Conservation (phyloP, 2,329 filamentous ascomycete species). For the Amesomyces nigricolor region DNA sequence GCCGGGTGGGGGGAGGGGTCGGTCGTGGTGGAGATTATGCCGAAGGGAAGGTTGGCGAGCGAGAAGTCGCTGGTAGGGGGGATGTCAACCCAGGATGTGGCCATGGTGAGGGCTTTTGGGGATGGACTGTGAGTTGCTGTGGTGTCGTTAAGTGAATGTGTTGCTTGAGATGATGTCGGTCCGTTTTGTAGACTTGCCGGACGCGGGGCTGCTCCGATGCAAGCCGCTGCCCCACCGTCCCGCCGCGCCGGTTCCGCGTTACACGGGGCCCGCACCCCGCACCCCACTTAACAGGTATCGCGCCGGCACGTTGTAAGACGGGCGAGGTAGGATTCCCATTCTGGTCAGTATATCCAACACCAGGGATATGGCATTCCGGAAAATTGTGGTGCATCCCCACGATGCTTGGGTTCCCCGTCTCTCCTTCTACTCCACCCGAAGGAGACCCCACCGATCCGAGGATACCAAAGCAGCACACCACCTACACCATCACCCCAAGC, state of each 20-base stretch:
- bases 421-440: too few relatives aligned
- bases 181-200: not conserved
- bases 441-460: too few relatives aligned
- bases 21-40: constrained; percentile 57
- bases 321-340: not conserved
- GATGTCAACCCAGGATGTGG: constrained; percentile 28
- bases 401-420: too few relatives aligned
- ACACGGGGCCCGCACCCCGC: not conserved
- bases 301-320: not conserved
- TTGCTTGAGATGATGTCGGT: not conserved
- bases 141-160: not conserved
- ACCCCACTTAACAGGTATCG: not conserved
- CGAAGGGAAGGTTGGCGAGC: constrained; percentile 70
- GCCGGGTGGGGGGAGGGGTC: constrained; percentile 46
- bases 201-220: not conserved
- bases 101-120: constrained; percentile 1
- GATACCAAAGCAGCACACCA: too few relatives aligned
- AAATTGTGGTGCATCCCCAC: too few relatives aligned
- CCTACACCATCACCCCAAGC: constrained; percentile 13
- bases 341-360: not conserved
- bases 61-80: constrained; percentile 59
- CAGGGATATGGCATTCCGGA: too few relatives aligned
- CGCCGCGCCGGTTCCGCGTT: constrained; percentile 1
- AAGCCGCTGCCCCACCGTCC: constrained; percentile 1
- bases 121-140: not conserved